Evolutionary conservation across 768 basidiomycete species (phyloP).

Genomic region (Pulveroboletus sp.): DNA sequence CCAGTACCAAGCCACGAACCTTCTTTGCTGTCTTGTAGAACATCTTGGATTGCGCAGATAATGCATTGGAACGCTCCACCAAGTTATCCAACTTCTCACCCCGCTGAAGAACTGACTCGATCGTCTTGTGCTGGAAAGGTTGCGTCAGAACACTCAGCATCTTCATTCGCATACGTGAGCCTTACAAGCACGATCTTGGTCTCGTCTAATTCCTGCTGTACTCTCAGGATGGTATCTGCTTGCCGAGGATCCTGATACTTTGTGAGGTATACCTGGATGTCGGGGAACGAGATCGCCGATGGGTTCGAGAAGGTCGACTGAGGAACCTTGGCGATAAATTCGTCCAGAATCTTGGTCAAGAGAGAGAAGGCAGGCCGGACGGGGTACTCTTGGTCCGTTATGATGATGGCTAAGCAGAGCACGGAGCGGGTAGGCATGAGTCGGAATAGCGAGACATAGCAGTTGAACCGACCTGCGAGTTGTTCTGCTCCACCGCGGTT

Average conservation of each 20-base stretch:
- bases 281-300: conserved; percentile 69
- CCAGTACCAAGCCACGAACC: conserved; percentile 42
- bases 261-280: conserved; percentile 68
- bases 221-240: conserved; percentile 97
- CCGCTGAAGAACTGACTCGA: conserved; percentile 92
- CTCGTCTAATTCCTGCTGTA: conserved; percentile 97
- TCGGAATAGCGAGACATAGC: not conserved
- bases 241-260: conserved; percentile 98
- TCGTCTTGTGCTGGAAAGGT: conserved; percentile 86
- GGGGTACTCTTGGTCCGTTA: conserved; percentile 95
- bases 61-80: conserved; percentile 86
- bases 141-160: not conserved
- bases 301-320: conserved; percentile 64
- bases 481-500: conserved; percentile 84
- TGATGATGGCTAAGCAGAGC: conserved; percentile 65
- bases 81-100: conserved; percentile 96
- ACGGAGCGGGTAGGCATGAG: conserved; percentile 1
- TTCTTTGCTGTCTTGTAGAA: conserved; percentile 99
- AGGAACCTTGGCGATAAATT: conserved; percentile 79
- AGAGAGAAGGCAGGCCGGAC: conserved; percentile 95
- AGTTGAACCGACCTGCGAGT: conserved; percentile 63
- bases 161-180: conserved; percentile 4
- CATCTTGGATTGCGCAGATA: conserved; percentile 92
- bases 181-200: conserved; percentile 96
- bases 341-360: conserved; percentile 88